A percentile compares a stretch with the other conserved stretches of the same genome.
phyloP scores from a whole-genome alignment of 768 basidiomycete species.

The Auricularia auricula-judae region DNA sequence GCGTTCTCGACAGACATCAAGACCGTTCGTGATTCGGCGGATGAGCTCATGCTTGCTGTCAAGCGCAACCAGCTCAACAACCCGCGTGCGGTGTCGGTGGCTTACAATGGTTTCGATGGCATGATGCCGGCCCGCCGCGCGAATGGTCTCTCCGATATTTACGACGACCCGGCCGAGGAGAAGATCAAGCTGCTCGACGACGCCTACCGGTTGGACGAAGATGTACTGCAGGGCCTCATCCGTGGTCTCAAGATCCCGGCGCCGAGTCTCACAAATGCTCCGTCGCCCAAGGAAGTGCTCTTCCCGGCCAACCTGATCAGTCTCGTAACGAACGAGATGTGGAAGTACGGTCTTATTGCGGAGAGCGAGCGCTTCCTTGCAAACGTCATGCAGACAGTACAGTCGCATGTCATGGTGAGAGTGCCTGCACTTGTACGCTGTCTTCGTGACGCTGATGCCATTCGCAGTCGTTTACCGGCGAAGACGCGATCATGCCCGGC shows the following conservation, averaged over 20 bases:
- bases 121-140: conserved; percentile 49
- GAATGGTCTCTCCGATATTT: conserved; percentile 58
- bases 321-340: conserved; percentile 99
- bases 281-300: conserved; percentile 92
- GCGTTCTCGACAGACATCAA: conserved; percentile 55
- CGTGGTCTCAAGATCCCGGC: conserved; percentile 87
- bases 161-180: conserved; percentile 88
- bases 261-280: conserved; percentile 80
- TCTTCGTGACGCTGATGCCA: conserved; percentile 3
- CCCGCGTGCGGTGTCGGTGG: conserved; percentile 81
- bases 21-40: conserved; percentile 55
- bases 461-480: conserved; percentile 71
- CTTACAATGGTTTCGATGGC: conserved; percentile 74
- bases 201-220: conserved; percentile 80
- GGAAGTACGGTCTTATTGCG: conserved; percentile 94
- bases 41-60: conserved; percentile 65
- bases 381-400: conserved; percentile 97
- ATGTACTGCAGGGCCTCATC: conserved; percentile 82
- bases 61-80: conserved; percentile 61
- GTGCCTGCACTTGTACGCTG: conserved; percentile 10
- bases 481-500: conserved; percentile 92
- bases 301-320: conserved; percentile 99
- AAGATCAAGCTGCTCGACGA: conserved; percentile 92
- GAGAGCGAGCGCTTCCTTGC: conserved; percentile 98
- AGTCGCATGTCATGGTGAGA: conserved; percentile 92